Conservation (phyloP, 768 basidiomycete species). For the Boletus rubropictus region DNA sequence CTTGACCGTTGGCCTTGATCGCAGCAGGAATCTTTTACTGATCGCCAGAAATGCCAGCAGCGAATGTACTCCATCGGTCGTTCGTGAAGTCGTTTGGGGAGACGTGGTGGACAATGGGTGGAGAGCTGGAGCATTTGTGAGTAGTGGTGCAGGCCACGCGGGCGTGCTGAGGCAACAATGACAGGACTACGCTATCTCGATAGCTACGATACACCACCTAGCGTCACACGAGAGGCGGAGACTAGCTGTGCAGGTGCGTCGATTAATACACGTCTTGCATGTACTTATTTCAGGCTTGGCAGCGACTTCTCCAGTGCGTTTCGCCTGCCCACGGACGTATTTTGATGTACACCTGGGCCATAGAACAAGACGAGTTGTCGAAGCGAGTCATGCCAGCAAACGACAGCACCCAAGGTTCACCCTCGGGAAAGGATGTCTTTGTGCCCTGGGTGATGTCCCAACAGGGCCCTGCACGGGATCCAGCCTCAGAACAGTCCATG, state of each 20-base stretch:
- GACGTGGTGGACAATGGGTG: slow-evolving; percentile 71
- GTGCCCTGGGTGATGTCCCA: slow-evolving; percentile 79
- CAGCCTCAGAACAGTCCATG: slow-evolving; percentile 7
- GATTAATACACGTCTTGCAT: neutral
- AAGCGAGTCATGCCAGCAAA: slow-evolving; percentile 56
- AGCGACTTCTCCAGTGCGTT: slow-evolving; percentile 63
- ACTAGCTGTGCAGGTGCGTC: slow-evolving; percentile 63
- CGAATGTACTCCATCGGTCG: slow-evolving; percentile 13
- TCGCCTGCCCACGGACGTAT: slow-evolving; percentile 68
- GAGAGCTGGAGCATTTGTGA: slow-evolving; percentile 77
- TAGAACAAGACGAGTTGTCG: slow-evolving; percentile 84
- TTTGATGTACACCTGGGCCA: slow-evolving; percentile 95
- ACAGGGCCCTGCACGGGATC: slow-evolving; percentile 21
- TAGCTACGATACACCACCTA: slow-evolving; percentile 96
- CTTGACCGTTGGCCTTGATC: slow-evolving; percentile 80
- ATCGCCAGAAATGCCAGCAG: slow-evolving; percentile 66
- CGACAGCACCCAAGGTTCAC: neutral
- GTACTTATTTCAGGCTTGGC: neutral
- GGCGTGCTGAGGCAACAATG: slow-evolving; percentile 2
- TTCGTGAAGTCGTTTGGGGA: slow-evolving; percentile 73
- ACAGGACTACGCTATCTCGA: slow-evolving; percentile 94
- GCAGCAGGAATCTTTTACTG: slow-evolving; percentile 70
- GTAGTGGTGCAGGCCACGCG: slow-evolving; percentile 21
- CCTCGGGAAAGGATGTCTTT: slow-evolving; percentile 70
- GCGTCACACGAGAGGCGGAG: slow-evolving; percentile 71